These are phyloP conservation scores for Darksidea phi DNA, from an alignment of 495 filamentous ascomycete genomes.

Conservation along the genomic window DNA sequence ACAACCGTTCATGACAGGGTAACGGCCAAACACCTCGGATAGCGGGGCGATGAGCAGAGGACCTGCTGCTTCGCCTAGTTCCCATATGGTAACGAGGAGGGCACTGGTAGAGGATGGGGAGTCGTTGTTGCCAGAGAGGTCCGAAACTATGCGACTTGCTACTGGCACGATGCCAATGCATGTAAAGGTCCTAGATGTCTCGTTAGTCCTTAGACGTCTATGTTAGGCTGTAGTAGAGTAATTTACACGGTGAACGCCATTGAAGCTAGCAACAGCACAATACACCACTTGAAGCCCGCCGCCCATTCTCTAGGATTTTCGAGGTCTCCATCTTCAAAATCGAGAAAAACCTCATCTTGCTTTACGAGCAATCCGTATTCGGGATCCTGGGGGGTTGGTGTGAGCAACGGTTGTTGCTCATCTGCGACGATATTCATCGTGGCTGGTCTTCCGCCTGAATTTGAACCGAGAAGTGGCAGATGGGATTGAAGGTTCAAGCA, in stretches of 20 bases:
- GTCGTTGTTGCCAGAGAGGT: conserved; percentile 43
- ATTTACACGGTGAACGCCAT: conserved; percentile 58
- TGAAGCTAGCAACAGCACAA: conserved; percentile 50
- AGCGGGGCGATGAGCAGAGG: conserved; percentile 61
- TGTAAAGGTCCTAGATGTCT: conserved; percentile 49
- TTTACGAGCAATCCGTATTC: conserved; percentile 22
- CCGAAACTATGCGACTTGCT: conserved; percentile 50
- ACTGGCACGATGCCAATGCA: conserved; percentile 58
- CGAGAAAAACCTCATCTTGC: conserved; percentile 17
- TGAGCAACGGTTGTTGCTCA: conserved; percentile 7
- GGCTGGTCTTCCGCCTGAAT: too few relatives aligned
- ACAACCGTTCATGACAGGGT: conserved; percentile 53
- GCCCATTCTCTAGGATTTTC: conserved; percentile 59
- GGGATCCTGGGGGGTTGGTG: not conserved
- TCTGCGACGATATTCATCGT: not conserved
- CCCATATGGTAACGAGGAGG: conserved; percentile 60
- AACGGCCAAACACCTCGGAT: conserved; percentile 56
- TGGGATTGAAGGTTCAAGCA: too few relatives aligned
- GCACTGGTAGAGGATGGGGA: conserved; percentile 42
- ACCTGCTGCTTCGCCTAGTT: conserved; percentile 52
- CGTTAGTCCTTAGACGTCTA: conserved; percentile 34
- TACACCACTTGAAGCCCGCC: conserved; percentile 49
- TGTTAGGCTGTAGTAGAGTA: not conserved
- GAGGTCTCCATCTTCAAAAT: conserved; percentile 26
- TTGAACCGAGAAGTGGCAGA: too few relatives aligned